Percentiles rank a stretch among this genome's conserved stretches.
Conservation (phyloP, 345 rosid species). For the Euphorbia peplus region DNA sequence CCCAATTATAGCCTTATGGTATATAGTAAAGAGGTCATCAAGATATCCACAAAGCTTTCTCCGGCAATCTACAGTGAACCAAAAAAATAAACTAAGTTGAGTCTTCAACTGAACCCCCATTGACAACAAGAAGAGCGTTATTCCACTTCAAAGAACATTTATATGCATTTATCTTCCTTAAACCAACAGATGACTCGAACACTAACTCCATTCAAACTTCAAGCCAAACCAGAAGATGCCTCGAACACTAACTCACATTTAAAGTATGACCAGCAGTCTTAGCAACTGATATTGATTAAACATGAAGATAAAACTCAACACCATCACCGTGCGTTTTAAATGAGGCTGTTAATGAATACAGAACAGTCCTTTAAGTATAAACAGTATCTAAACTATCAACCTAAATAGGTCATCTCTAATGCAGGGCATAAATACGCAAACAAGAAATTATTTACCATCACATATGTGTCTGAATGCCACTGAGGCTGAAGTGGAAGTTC, state of each 20-base stretch:
- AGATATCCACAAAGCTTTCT: constrained; percentile 79
- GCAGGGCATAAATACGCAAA: background rate
- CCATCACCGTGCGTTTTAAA: background rate
- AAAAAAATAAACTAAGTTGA: no score
- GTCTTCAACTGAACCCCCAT: background rate
- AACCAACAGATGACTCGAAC: background rate
- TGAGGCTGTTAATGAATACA: background rate
- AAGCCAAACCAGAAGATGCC: background rate
- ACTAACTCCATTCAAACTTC: background rate
- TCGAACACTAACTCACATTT: background rate
- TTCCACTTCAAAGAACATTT: background rate
- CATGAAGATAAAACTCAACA: constrained; percentile 2
- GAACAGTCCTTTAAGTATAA: background rate
- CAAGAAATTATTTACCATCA: constrained; percentile 51
- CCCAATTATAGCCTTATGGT: constrained; percentile 72
- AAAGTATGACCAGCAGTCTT: constrained; percentile 4
- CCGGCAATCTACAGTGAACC: constrained; percentile 67
- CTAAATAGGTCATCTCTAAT: background rate
- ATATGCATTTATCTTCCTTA: background rate
- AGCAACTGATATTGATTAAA: background rate
- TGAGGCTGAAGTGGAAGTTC: constrained; percentile 89
- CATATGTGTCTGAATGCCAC: constrained; percentile 91
- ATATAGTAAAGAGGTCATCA: constrained; percentile 74
- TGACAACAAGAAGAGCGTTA: background rate
- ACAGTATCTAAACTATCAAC: background rate